Conservation (phyloP, 768 basidiomycete species). For the Amanita subjunquillea region DNA sequence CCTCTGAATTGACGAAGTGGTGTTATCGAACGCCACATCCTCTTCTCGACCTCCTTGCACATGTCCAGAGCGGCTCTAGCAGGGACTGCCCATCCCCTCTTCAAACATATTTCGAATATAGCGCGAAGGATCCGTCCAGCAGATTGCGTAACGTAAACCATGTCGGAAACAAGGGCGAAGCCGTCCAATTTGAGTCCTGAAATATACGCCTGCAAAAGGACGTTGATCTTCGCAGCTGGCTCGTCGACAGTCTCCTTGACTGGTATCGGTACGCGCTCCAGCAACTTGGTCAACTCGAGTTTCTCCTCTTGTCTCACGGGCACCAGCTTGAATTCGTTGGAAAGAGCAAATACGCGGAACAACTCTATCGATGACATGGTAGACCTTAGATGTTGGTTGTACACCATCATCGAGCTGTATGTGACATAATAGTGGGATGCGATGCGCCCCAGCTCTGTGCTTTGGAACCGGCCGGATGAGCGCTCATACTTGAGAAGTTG, state of each 20-base stretch:
- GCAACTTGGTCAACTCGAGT: constrained; percentile 77
- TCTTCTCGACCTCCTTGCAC: constrained; percentile 92
- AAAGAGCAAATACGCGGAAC: constrained; percentile 91
- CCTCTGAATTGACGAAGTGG: constrained; percentile 93
- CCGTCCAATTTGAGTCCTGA: constrained; percentile 91
- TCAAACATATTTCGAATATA: constrained; percentile 95
- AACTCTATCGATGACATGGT: constrained; percentile 85
- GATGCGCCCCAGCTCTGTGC: constrained; percentile 88
- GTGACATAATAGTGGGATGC: constrained; percentile 95
- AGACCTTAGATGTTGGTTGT: constrained; percentile 86
- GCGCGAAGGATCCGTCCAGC: constrained; percentile 95
- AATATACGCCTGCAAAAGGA: constrained; percentile 89
- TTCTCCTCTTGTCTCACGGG: constrained; percentile 87
- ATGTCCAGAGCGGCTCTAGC: constrained; percentile 85
- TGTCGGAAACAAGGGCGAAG: constrained; percentile 81
- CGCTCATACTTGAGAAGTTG: constrained; percentile 93
- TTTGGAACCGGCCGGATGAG: constrained; percentile 77
- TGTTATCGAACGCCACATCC: constrained; percentile 98
- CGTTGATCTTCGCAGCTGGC: constrained; percentile 95
- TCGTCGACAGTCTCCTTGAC: constrained; percentile 97
- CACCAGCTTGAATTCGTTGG: constrained; percentile 90
- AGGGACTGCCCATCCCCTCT: constrained; percentile 95
- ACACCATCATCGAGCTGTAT: constrained; percentile 91
- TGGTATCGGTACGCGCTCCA: constrained; percentile 94
- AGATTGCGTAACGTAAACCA: constrained; percentile 96